A percentile compares a stretch with the other conserved stretches of the same genome.
Evolutionary conservation across 805 yeast species (phyloP).

Genomic region (Metschnikowia reukaufii): DNA sequence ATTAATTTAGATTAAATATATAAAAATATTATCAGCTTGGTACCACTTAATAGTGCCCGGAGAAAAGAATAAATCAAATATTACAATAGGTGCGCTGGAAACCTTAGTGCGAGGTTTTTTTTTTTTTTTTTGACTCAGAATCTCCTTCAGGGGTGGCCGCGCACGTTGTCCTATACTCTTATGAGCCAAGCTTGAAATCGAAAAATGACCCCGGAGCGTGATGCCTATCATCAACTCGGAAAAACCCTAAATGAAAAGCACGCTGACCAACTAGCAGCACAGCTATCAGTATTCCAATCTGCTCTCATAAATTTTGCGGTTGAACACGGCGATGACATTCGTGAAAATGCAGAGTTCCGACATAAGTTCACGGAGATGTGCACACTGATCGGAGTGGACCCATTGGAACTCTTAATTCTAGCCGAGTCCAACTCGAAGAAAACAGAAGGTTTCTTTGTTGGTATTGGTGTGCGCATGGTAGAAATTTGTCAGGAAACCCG

Average conservation of each 20-base stretch:
- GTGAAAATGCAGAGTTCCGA: slow-evolving; percentile 62
- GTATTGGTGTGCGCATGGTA: slow-evolving; percentile 69
- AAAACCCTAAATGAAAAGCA: slow-evolving; percentile 51
- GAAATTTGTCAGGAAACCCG: slow-evolving; percentile 72
- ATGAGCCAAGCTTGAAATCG: too few relatives aligned
- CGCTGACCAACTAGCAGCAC: slow-evolving; percentile 62
- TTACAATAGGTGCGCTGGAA: too few relatives aligned
- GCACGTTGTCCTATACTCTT: too few relatives aligned
- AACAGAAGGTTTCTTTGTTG: slow-evolving; percentile 58
- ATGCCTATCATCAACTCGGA: slow-evolving; percentile 50
- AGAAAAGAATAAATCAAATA: too few relatives aligned
- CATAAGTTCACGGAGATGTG: slow-evolving; percentile 76
- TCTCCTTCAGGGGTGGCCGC: too few relatives aligned
- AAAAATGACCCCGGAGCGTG: slow-evolving; percentile 12
- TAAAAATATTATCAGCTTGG: too few relatives aligned
- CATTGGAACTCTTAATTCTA: slow-evolving; percentile 46
- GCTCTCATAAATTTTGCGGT: slow-evolving; percentile 74
- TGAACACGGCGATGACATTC: slow-evolving; percentile 68
- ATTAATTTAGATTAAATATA: too few relatives aligned
- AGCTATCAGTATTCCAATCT: slow-evolving; percentile 72
- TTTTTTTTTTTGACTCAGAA: too few relatives aligned
- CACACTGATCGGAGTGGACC: slow-evolving; percentile 79
- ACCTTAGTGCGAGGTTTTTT: too few relatives aligned
- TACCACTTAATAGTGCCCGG: too few relatives aligned
- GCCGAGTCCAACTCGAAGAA: slow-evolving; percentile 25